These are phyloP conservation scores for rapeseed (Brassica napus) DNA, from an alignment of 345 rosid species.

Conservation along the genomic window Da-Ae NC_063436.1:6682001-6682500, in stretches of 20 bases:
- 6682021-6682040: not conserved
- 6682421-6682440: slow-evolving; percentile 21
- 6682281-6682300: slow-evolving; percentile 18
- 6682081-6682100: not conserved
- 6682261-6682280: slow-evolving; percentile 2
- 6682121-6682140: not conserved
- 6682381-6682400: not conserved
- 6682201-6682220: not conserved
- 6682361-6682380: not conserved
- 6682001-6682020: no score
- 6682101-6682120: not conserved
- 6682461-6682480: not conserved
- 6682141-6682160: slow-evolving; percentile 1
- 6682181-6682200: not conserved
- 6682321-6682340: slow-evolving; percentile 9
- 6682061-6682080: not conserved
- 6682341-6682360: not conserved
- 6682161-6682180: not conserved
- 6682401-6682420: slow-evolving; percentile 19
- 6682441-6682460: not conserved
- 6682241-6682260: slow-evolving; percentile 13
- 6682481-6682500: slow-evolving; percentile 3
- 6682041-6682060: not conserved
- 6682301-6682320: slow-evolving; percentile 23
- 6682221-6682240: slow-evolving; percentile 16